Evolutionary conservation across 805 yeast genomes (phyloP), one percentile per base, ranked within the genome.

Genomic region (Tetrapisispora arboricola): DNA sequence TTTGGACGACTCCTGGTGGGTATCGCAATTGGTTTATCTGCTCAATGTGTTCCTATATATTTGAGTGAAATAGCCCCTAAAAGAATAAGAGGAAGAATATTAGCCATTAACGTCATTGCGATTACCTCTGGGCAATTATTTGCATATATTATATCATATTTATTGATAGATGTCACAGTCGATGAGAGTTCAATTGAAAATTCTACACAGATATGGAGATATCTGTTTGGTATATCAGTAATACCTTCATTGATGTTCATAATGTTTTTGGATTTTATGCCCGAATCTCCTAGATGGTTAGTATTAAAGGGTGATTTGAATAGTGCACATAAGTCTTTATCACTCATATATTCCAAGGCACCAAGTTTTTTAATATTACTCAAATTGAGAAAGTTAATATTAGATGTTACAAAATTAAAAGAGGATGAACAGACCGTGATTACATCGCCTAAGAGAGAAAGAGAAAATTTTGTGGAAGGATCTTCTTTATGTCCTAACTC

Each of bases 21-120:
- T n/a, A 51, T 79, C 20, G 86, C 82, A 8, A 78, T 83, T 19
- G 92, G 92, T 13, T 72, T 73, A 21, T 80, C 83, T 6, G 73
- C 87, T 0, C 82, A 80, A 50, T 67, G 78, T 31, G 76, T 78
- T 3, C 90, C 81, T 0, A 66, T 74, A 12, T 75, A 71, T 51
- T 61, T 75, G 12, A 68, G 77, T 19, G 82, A 76, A 52, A 61
- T 73, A 21, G 64, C 73, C 3, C 72, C 74, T 2, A 57, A 68
- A 3, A 57, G 50, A 18, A 53, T 55, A 10, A 59, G 73, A 48
- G 72, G 72, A 2, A 53, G 58, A 3, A 49, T 66, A 32, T 48
- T 64, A 40, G 64, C 68, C 8, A 50, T 67, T 39, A 66, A 65
- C 51, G 61, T 67, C 1, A 41, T 65, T 28, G 64, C 68, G 39